Conservation (phyloP, 345 rosid genomes). For the Anastatica hierochuntica region DNA sequence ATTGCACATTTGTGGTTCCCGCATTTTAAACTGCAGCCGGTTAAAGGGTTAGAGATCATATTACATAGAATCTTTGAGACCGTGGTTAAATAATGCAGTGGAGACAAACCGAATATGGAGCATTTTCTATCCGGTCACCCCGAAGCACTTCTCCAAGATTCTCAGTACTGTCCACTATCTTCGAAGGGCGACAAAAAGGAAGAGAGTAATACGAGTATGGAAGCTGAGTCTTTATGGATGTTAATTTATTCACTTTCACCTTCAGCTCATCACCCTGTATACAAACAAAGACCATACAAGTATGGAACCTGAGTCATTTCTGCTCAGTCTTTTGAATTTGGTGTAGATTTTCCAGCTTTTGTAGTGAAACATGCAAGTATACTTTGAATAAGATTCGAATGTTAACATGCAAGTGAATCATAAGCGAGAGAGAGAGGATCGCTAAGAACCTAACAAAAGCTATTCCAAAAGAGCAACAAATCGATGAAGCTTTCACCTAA, state of each 20-base stretch:
- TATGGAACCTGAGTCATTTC: background rate
- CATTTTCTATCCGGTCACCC: slow-evolving; percentile 91
- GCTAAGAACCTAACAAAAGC: background rate
- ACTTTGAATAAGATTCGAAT: too few relatives aligned
- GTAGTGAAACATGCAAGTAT: background rate
- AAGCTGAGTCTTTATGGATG: slow-evolving; percentile 86
- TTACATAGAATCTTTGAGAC: background rate
- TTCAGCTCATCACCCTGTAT: slow-evolving; percentile 63
- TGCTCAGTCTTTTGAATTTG: background rate
- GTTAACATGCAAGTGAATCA: too few relatives aligned
- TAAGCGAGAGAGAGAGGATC: background rate
- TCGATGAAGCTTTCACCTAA: background rate
- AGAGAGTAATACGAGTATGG: slow-evolving; percentile 81
- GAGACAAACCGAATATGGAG: slow-evolving; percentile 60
- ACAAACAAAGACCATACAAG: background rate
- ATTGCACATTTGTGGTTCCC: slow-evolving; percentile 79
- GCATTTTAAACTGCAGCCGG: slow-evolving; percentile 75
- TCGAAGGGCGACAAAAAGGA: slow-evolving; percentile 57
- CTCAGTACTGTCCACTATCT: slow-evolving; percentile 84
- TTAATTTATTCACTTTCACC: slow-evolving; percentile 91
- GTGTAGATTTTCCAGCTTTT: background rate
- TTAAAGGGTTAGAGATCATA: background rate
- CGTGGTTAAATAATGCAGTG: background rate
- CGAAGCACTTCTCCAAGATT: slow-evolving; percentile 99
- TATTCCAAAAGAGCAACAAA: background rate